Evolutionary conservation across 1,284 basidiomycete genomes (phyloP), one percentile per base, ranked within the genome.

Genomic region (Apiotrichum brassicae): DNA sequence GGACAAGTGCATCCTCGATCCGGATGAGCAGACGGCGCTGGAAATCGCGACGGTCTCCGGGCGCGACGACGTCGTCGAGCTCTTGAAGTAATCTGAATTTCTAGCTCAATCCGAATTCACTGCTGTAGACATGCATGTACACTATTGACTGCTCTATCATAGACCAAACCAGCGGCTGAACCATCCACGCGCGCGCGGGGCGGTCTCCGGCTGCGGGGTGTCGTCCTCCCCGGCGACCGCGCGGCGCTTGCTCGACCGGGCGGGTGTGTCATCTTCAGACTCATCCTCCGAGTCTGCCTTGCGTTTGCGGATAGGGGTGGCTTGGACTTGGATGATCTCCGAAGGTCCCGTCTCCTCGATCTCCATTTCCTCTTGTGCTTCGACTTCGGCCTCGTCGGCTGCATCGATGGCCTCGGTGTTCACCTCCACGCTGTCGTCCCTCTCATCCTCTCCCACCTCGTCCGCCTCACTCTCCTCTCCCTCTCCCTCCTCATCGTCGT

Each of bases 1-100:
- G 5, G 80, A 89, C 62, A 65, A 63, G 37, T 66, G 65, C 22
- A 69, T 85, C n/a, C 63, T 87, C 84, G 69, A 71, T 43, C 65
- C 65, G 12, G 66, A 71, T 40, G 66, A 47, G 6, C 62, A 65
- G 33, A 70, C 69, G 4, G 62, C 69, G 0, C 37, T 63, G 11
- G 52, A 63, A 25, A 43, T 71, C 28, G 69, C 69, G 1, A 35
- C 48, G 16, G 49, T 64, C 14, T 63, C 62, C 1, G 56, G 47
- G 2, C 47, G 65, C 33, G 50, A 59, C 23, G 65, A 68, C 23
- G 54, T 70, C 14, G 52, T 61, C 0, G 35, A 25, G 6, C 26
- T 65, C 12, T 37, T 67, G n/a, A n/a, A 30, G 19, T 48, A 51
- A 14, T 30, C 13, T 25, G n/a, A 41, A 13, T 23, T 7, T 14